Evolutionary conservation across 345 rosid species (phyloP), one percentile per base, ranked within the genome.

Genomic region (Eucalyptus pauciflora): DNA sequence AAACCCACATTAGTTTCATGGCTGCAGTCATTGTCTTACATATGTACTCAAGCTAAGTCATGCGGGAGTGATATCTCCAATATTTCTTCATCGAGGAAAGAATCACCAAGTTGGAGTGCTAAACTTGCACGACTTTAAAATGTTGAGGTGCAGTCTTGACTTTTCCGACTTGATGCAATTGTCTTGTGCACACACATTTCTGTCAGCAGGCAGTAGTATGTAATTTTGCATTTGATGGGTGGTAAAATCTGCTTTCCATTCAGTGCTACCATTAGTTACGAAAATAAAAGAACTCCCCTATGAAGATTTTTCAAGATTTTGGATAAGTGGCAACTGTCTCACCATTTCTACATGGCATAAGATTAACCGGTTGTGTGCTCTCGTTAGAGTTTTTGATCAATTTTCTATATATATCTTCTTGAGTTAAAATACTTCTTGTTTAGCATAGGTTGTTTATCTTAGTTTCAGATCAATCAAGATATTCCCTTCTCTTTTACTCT

Each of bases 1-100:
- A 98, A 98, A 88, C 96, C 98, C 41, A 76, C 96, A 81, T 92
- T 97, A 88, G 99, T 98, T 87, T 97, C 99, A 45, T 98, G 99
- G 99, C 88, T 97, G 92, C 98, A 96, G 91, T 97, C 99, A 48
- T 90, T 97, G 54, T 93, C 95, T 86, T 98, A 95, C 91, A 86
- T 97, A 9, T 97, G 95, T 91, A 94, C 94, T 89, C 94, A 92
- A 87, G 56, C 79, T 48, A 71, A 64, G 50, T 87, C 71, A 45
- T 49, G 85, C 10, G 56, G 43, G 41, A 87, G n/a, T 62, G 83
- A 87, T 41, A 67, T 58, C 80, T 49, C 8, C 83, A 24, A 87
- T 48, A 71, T 71, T 87, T 87, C 88, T 71, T 49, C 85, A 27
- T 43, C 18, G 2, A 87, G 41, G 80, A 87, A 69, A 62, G 88